Conservation (phyloP, 805 yeast species). For the Metschnikowia rubicola region DNA sequence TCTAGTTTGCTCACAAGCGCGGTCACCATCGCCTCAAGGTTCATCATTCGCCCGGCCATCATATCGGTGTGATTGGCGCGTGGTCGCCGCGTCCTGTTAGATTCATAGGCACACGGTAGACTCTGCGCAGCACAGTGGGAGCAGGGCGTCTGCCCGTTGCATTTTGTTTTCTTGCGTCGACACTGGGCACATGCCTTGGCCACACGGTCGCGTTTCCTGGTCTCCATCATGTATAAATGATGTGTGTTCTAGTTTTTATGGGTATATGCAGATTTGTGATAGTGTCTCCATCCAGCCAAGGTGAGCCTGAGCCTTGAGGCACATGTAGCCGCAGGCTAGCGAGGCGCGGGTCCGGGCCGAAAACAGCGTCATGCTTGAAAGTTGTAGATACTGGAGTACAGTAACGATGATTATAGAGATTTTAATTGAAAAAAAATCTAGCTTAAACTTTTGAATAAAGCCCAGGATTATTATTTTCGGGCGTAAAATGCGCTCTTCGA, state of each 20-base stretch:
- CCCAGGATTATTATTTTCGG: too few species aligned
- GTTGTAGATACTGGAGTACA: too few species aligned
- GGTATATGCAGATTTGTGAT: too few species aligned
- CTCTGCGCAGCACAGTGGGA: constrained; percentile 8
- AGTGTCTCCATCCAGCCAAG: too few species aligned
- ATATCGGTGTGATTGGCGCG: constrained; percentile 1
- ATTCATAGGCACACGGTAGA: constrained; percentile 13
- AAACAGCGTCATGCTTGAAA: too few species aligned
- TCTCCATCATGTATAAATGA: neutral
- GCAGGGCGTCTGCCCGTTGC: constrained; percentile 14
- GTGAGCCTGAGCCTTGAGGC: too few species aligned
- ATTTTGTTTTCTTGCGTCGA: constrained; percentile 16
- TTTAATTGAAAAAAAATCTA: too few species aligned
- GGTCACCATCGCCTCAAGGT: constrained; percentile 3
- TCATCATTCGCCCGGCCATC: constrained; percentile 1
- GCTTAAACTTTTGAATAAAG: too few species aligned
- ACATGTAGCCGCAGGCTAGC: too few species aligned
- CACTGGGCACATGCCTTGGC: constrained; percentile 17
- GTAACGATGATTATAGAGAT: too few species aligned
- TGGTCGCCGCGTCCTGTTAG: constrained; percentile 7
- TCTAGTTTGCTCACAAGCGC: constrained; percentile 4
- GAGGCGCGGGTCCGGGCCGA: too few species aligned
- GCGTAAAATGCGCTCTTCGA: too few species aligned
- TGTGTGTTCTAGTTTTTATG: neutral
- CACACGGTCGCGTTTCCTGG: constrained; percentile 9